These are phyloP conservation scores for Piedraia hortae DNA, from an alignment of 2,329 filamentous ascomycete species.

Conservation along the genomic window DNA sequence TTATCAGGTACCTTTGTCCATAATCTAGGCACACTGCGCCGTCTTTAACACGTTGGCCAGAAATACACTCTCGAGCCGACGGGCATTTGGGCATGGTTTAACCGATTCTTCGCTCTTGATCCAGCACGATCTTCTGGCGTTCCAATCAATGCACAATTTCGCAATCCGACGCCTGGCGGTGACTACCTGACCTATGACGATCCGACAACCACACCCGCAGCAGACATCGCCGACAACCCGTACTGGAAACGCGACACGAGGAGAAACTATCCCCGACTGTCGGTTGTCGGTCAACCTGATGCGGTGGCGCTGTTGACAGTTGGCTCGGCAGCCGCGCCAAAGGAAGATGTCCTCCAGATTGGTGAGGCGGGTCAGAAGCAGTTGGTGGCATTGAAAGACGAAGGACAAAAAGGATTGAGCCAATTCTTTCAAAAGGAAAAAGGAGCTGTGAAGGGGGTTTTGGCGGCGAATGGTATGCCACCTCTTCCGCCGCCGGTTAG, in stretches of 20 bases:
- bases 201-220: constrained; percentile 58
- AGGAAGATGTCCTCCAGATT: constrained; percentile 47
- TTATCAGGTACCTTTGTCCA: constrained; percentile 2
- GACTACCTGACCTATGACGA: constrained; percentile 52
- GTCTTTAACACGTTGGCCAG: constrained; percentile 20
- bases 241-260: constrained; percentile 91
- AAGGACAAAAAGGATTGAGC: constrained; percentile 45
- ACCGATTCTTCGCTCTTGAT: constrained; percentile 53
- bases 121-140: constrained; percentile 72
- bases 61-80: constrained; percentile 88
- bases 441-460: constrained; percentile 25
- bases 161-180: constrained; percentile 54
- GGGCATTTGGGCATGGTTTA: constrained; percentile 67
- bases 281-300: constrained; percentile 58
- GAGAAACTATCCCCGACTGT: constrained; percentile 54
- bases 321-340: constrained; percentile 55
- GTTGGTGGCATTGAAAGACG: constrained; percentile 48
- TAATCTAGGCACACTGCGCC: not conserved
- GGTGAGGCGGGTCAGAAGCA: constrained; percentile 45
- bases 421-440: constrained; percentile 42
- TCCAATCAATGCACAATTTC: constrained; percentile 77
- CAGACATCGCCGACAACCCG: constrained; percentile 68
- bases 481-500: constrained; percentile 55
- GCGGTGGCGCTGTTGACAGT: constrained; percentile 62
- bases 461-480: constrained; percentile 56